Evolutionary conservation across 1,284 basidiomycete species (phyloP).

Genomic region (Irpex sp.): DNA sequence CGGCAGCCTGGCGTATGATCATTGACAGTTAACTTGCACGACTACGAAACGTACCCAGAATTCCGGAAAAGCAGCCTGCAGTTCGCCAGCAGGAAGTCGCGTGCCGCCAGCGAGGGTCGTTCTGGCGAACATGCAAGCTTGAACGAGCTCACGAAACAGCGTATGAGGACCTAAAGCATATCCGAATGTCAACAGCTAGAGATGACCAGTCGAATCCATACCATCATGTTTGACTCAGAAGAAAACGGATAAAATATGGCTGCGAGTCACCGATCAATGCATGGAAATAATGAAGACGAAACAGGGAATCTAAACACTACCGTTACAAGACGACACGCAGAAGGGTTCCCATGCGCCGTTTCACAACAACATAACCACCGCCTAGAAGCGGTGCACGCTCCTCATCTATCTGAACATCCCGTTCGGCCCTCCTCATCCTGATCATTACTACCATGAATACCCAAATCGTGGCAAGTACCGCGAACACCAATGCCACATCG

Average conservation of each 20-base stretch:
- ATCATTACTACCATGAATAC: conserved; percentile 69
- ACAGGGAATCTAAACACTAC: too few species aligned
- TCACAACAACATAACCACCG: conserved; percentile 15
- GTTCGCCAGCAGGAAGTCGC: not conserved
- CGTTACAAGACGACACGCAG: not conserved
- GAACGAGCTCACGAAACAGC: too few species aligned
- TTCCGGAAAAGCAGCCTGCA: not conserved
- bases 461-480: conserved; percentile 82
- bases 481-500: conserved; percentile 87
- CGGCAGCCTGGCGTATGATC: too few species aligned
- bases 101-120: not conserved
- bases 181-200: too few species aligned
- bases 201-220: too few species aligned
- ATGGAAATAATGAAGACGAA: too few species aligned
- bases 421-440: conserved; percentile 38
- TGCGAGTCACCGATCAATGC: too few species aligned
- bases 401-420: conserved; percentile 69
- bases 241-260: too few species aligned
- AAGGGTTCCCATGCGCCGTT: not conserved
- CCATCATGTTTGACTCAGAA: too few species aligned
- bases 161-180: too few species aligned
- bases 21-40: not conserved
- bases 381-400: conserved; percentile 80
- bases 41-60: not conserved
- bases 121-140: too few species aligned